These are phyloP conservation scores for Canavalia gladiata DNA, from an alignment of 306 rosid species.

Conservation along the genomic window DNA sequence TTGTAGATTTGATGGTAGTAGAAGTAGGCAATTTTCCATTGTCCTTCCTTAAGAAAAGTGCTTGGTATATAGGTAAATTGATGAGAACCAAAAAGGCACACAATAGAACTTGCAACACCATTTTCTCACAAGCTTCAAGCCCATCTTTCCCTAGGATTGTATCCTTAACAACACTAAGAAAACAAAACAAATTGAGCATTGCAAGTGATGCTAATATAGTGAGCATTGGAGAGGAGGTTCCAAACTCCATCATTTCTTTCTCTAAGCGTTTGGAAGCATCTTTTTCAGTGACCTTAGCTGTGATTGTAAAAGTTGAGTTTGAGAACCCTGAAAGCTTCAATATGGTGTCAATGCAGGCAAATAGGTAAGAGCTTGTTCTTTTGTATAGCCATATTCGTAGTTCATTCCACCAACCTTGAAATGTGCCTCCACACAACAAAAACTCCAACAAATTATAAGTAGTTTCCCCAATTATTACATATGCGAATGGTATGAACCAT, in stretches of 20 bases:
- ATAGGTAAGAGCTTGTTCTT: constrained; percentile 74
- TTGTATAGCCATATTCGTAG: constrained; percentile 83
- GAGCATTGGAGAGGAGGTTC: constrained; percentile 78
- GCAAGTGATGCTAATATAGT: constrained; percentile 69
- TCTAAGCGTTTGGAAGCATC: constrained; percentile 64
- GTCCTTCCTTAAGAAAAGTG: constrained; percentile 79
- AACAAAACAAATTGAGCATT: constrained; percentile 69
- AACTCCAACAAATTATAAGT: constrained; percentile 66
- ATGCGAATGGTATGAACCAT: constrained; percentile 84
- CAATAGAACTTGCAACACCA: constrained; percentile 67
- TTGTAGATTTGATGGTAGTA: constrained; percentile 58
- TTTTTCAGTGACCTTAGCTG: constrained; percentile 73
- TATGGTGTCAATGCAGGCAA: constrained; percentile 65
- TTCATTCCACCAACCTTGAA: constrained; percentile 90
- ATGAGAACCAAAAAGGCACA: constrained; percentile 69
- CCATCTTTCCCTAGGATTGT: constrained; percentile 44
- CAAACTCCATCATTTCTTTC: constrained; percentile 88
- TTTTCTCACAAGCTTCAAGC: constrained; percentile 44
- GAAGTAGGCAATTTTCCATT: constrained; percentile 73
- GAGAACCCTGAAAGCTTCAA: constrained; percentile 62
- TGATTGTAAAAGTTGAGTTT: constrained; percentile 61
- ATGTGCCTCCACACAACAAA: constrained; percentile 69
- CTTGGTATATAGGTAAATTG: constrained; percentile 75
- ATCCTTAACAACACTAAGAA: constrained; percentile 57
- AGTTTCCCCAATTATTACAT: constrained; percentile 58